Evolutionary conservation across 75 land plant genomes (phyloP), one percentile per base, ranked within the genome.

Genomic region (Sequoia sempervirens): DNA sequence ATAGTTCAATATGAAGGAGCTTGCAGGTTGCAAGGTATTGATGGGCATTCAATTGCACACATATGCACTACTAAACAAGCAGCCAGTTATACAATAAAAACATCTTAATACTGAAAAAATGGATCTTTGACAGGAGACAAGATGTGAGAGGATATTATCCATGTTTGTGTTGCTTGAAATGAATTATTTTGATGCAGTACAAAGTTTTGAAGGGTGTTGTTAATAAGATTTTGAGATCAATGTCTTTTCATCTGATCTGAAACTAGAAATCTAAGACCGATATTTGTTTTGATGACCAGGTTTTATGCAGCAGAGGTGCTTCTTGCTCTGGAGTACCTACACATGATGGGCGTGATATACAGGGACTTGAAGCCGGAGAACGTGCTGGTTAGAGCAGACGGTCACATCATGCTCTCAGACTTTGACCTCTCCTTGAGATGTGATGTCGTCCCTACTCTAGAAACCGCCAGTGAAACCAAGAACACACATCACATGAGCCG

Each of bases 301-400:
- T 94, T 94, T 85, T 94, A 94, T 74, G 95, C 92, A 34, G 95
- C 96, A 5, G 96, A 94, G 88, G 89, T 88, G 30, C 82, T 94
- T 15, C 54, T 93, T 28, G 96, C 95, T 0, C 82, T 94, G 34
- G 95, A 94, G 90, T 94, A 94, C 64, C 93, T 94, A 5, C 96
- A 94, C 87, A 88, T 89, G 94, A 91, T 92, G 91, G 95, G 95
- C 6, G 92, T 95, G 40, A 90, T 95, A 15, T 94, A 90, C 82
- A 84, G 96, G 50, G 96, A 94, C 81, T 79, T 94, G 81, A 94
- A 94, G 88, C 96, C 96, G 13, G 97, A 95, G 81, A 95, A 95
- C 68, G 90, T 95, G 18, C 85, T 95, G 7, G 86, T 95, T 11
- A 54, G 91, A 75, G 90, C 87, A 56, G 92, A 92, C 82, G 97